phyloP scores from a whole-genome alignment of 2,329 filamentous ascomycete species.

The Apiospora sp. region DNA sequence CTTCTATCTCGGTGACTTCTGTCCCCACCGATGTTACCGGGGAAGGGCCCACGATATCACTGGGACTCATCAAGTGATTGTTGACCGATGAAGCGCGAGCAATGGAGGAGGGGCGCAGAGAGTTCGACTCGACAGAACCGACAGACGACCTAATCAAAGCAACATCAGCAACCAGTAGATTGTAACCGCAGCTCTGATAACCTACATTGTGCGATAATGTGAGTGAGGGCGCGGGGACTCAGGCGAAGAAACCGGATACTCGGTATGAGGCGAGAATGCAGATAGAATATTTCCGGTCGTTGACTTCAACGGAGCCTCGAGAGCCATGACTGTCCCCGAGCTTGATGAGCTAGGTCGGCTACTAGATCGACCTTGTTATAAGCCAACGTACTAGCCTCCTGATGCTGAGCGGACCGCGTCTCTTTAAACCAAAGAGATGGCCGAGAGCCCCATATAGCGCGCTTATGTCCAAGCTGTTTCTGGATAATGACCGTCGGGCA shows the following conservation, averaged over 20 bases:
- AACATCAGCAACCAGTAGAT: neutral
- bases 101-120: conserved; percentile 61
- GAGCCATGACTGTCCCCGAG: conserved; percentile 56
- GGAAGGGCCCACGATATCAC: conserved; percentile 78
- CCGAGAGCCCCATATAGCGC: conserved; percentile 27
- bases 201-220: conserved; percentile 62
- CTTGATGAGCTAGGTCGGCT: neutral
- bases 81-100: conserved; percentile 50
- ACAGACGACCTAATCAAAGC: conserved; percentile 43
- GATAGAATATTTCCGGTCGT: conserved; percentile 67
- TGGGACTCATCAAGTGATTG: conserved; percentile 67
- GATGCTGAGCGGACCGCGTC: conserved; percentile 18
- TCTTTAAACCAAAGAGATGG: conserved; percentile 22
- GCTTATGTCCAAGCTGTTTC: conserved; percentile 24
- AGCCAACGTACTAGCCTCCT: conserved; percentile 11
- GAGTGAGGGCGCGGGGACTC: conserved; percentile 58
- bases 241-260: conserved; percentile 63
- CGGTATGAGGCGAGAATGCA: conserved; percentile 59
- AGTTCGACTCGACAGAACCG: conserved; percentile 53
- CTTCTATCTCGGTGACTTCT: conserved; percentile 84
- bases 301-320: conserved; percentile 69
- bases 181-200: conserved; percentile 25
- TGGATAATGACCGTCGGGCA: neutral
- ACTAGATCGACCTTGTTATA: conserved; percentile 14
- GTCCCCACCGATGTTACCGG: conserved; percentile 88